Conservation (phyloP, 2,329 filamentous ascomycete species). For the Sporothrix brunneoviolacea region DNA sequence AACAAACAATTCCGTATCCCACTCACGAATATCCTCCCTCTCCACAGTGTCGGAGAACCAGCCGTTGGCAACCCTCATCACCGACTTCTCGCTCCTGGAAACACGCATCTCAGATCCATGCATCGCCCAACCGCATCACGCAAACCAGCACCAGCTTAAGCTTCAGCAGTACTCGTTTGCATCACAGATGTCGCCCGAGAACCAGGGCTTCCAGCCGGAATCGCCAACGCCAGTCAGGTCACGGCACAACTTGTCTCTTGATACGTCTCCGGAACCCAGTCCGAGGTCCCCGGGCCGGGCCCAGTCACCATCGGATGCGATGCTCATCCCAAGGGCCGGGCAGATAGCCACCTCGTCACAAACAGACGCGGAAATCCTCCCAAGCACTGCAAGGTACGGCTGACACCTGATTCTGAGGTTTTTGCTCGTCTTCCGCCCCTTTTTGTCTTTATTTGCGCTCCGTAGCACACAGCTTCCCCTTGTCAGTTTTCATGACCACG, state of each 20-base stretch:
- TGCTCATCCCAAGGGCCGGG: slow-evolving; percentile 10
- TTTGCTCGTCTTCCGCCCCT: too few relatives aligned
- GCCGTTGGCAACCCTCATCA: slow-evolving; percentile 26
- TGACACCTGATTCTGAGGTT: neutral
- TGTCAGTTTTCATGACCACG: too few relatives aligned
- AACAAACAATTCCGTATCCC: slow-evolving; percentile 33
- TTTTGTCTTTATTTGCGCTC: neutral
- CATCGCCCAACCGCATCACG: neutral
- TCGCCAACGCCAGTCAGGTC: slow-evolving; percentile 20
- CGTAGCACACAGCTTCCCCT: too few relatives aligned
- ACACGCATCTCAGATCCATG: slow-evolving; percentile 25
- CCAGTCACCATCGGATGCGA: slow-evolving; percentile 18
- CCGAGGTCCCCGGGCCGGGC: slow-evolving; percentile 5
- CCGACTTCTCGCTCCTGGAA: slow-evolving; percentile 34
- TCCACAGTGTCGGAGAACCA: slow-evolving; percentile 42
- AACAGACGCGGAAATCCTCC: neutral
- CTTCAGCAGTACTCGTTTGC: slow-evolving; percentile 13
- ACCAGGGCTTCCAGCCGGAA: slow-evolving; percentile 10
- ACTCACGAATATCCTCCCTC: slow-evolving; percentile 48
- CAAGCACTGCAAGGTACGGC: neutral
- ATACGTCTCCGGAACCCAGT: slow-evolving; percentile 9
- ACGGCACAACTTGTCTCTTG: slow-evolving; percentile 9
- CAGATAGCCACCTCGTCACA: neutral
- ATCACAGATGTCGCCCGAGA: neutral
- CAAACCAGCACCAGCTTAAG: neutral